Conservation (phyloP, 2,329 filamentous ascomycete genomes). For the Fragosphaeria purpurea region DNA sequence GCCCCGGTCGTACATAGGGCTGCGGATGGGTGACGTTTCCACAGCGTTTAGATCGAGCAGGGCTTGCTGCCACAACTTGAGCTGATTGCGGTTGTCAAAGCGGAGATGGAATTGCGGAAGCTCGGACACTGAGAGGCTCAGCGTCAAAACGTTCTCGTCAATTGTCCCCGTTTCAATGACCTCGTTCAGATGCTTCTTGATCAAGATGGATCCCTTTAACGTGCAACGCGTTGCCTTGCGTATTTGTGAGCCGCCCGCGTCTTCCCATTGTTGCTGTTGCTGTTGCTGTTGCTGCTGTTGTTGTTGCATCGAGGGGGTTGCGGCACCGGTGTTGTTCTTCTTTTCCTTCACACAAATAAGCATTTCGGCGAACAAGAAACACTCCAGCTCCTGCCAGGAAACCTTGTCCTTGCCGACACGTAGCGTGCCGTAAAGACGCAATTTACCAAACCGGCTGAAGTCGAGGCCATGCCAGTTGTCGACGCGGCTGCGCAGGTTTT, state of each 20-base stretch:
- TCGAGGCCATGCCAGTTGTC: slow-evolving; percentile 98
- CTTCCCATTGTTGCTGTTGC: slow-evolving; percentile 56
- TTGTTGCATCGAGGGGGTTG: slow-evolving; percentile 19
- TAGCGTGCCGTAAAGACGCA: slow-evolving; percentile 80
- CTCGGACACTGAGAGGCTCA: slow-evolving; percentile 84
- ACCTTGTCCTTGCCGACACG: slow-evolving; percentile 92
- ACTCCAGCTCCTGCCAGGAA: slow-evolving; percentile 96
- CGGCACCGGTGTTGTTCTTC: slow-evolving; percentile 45
- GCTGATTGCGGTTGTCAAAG: slow-evolving; percentile 72
- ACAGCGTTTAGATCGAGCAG: slow-evolving; percentile 72
- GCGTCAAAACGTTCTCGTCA: slow-evolving; percentile 77
- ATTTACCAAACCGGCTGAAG: slow-evolving; percentile 84
- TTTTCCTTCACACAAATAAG: slow-evolving; percentile 99
- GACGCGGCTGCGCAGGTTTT: slow-evolving; percentile 74
- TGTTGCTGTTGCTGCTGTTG: slow-evolving; percentile 56
- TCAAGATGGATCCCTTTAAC: slow-evolving; percentile 92
- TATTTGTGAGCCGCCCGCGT: slow-evolving; percentile 33
- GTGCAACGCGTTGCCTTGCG: slow-evolving; percentile 69
- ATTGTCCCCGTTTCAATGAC: slow-evolving; percentile 59
- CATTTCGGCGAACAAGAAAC: slow-evolving; percentile 96
- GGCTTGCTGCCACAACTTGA: slow-evolving; percentile 85
- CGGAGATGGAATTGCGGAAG: slow-evolving; percentile 88
- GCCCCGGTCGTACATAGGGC: slow-evolving; percentile 65
- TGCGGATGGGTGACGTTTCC: slow-evolving; percentile 53
- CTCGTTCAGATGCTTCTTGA: slow-evolving; percentile 93